A percentile compares a stretch with the other conserved stretches of the same genome.
Evolutionary conservation across 1,284 basidiomycete species (phyloP).

Genomic region (Puccinia novopanici): DNA sequence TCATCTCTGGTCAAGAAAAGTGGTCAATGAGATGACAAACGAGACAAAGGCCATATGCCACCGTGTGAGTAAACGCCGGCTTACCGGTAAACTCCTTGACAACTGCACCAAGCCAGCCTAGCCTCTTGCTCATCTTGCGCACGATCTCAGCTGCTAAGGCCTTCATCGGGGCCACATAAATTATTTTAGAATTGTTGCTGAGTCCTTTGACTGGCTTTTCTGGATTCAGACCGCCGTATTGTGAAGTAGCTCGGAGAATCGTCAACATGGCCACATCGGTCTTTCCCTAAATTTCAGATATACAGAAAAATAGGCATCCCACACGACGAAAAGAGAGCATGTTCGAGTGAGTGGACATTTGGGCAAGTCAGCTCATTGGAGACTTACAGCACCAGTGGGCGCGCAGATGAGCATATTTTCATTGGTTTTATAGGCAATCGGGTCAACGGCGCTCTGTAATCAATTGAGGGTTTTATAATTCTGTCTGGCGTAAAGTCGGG

Average conservation of each 20-base stretch:
- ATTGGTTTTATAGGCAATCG: constrained; percentile 87
- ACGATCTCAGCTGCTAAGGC: constrained; percentile 94
- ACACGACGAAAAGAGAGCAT: background rate
- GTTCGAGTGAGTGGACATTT: background rate
- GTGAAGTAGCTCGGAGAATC: constrained; percentile 81
- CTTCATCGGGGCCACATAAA: constrained; percentile 99
- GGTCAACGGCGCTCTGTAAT: constrained; percentile 92
- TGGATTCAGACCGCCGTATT: constrained; percentile 75
- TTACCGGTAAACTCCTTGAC: constrained; percentile 88
- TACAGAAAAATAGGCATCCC: background rate
- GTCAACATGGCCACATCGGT: constrained; percentile 97
- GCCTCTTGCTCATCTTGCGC: constrained; percentile 82
- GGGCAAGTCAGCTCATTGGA: background rate
- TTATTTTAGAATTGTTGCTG: constrained; percentile 76
- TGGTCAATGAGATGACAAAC: background rate
- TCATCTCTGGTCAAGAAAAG: constrained; percentile 75
- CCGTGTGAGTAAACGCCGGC: constrained; percentile 43
- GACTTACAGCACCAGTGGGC: constrained; percentile 91
- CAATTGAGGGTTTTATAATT: constrained; percentile 86
- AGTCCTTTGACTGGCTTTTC: constrained; percentile 65
- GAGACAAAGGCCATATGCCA: background rate
- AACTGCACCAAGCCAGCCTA: constrained; percentile 83
- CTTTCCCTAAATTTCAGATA: constrained; percentile 69
- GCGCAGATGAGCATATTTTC: constrained; percentile 97
- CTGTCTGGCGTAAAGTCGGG: constrained; percentile 54